phyloP scores from a whole-genome alignment of 768 basidiomycete genomes.

The Baorangia bicolor region DNA sequence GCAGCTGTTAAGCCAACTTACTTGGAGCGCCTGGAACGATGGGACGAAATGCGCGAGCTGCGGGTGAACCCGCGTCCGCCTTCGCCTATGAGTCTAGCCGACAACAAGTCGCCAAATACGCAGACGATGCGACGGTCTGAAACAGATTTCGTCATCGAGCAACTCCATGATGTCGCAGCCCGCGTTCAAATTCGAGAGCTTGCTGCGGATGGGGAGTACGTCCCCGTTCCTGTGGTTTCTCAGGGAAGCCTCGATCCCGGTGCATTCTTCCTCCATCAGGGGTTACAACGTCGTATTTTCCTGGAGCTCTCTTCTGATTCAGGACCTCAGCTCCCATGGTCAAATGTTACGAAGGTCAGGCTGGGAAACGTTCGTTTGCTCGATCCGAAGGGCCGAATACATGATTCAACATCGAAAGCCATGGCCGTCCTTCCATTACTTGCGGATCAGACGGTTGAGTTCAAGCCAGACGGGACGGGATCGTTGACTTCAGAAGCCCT shows the following conservation, averaged over 20 bases:
- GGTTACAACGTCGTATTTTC: conserved; percentile 80
- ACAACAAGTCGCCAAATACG: conserved; percentile 41
- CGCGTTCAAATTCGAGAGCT: conserved; percentile 88
- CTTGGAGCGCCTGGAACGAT: conserved; percentile 83
- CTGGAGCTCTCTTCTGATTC: conserved; percentile 84
- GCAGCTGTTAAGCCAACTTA: conserved; percentile 80
- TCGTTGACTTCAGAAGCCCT: conserved; percentile 64
- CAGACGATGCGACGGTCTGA: conserved; percentile 92
- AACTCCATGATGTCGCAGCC: conserved; percentile 88
- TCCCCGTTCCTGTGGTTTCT: conserved; percentile 79
- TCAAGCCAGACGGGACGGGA: conserved; percentile 83
- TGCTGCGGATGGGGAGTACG: conserved; percentile 78
- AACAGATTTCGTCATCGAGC: conserved; percentile 84
- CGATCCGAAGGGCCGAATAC: conserved; percentile 78
- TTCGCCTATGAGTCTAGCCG: conserved; percentile 29
- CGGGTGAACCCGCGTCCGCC: conserved; percentile 44
- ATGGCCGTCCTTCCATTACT: conserved; percentile 72
- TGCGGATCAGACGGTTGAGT: conserved; percentile 70
- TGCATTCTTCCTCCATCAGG: conserved; percentile 88
- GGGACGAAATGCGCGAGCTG: conserved; percentile 91
- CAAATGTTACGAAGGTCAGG: conserved; percentile 68
- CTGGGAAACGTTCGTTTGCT: conserved; percentile 84
- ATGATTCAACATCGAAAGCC: conserved; percentile 72
- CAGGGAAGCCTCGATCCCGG: conserved; percentile 77
- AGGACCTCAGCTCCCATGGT: conserved; percentile 88